Evolutionary conservation across 75 land plant species (phyloP), one percentile per base, ranked within the genome.

Genomic region (Pinus albicaulis): DNA sequence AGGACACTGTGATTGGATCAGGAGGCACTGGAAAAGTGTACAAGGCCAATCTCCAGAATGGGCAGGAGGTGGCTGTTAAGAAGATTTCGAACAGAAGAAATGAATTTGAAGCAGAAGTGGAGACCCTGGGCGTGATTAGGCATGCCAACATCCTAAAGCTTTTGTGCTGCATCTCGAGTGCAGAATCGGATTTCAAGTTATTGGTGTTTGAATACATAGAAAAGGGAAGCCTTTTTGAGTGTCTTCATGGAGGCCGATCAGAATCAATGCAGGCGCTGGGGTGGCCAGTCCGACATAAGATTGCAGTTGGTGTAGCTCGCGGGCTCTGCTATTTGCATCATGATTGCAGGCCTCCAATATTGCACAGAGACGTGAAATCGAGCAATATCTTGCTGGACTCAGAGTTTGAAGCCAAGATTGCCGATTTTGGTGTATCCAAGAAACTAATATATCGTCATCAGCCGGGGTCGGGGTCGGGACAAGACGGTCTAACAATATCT

Each of bases 91-190:
- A 28, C 28, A 28, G 28, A 1, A 1, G 28, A 28, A 28, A 28
- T 28, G 1, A 28, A 28, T 28, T 28, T 28, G 28, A 28, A 28
- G 28, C 28, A 28, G 28, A 28, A 28, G 28, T 28, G 28, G 28
- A 28, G 28, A 28, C 28, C 28, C 28, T 28, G 28, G 28, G 28
- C 28, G 28, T 28, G 28, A 28, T 28, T 52, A 63, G 81, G 69
- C 92, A 90, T 48, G 17, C 57, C 71, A 86, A 90, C 73, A 81
- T 86, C 2, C 75, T 90, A 24, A 90, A 90, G 80, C 80, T 90
- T 48, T 73, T 86, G 31, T 87, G 89, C 56, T 84, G 80, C 73
- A 59, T 87, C 70, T 89, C 88, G 8, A 68, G 87, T 48, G 81
- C 84, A 0, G 59, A 71, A 14, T 71, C 82, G 20, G 22, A 58